These are phyloP conservation scores for Claviceps sp. DNA, from an alignment of 2,329 filamentous ascomycete species.

Conservation along the genomic window DNA sequence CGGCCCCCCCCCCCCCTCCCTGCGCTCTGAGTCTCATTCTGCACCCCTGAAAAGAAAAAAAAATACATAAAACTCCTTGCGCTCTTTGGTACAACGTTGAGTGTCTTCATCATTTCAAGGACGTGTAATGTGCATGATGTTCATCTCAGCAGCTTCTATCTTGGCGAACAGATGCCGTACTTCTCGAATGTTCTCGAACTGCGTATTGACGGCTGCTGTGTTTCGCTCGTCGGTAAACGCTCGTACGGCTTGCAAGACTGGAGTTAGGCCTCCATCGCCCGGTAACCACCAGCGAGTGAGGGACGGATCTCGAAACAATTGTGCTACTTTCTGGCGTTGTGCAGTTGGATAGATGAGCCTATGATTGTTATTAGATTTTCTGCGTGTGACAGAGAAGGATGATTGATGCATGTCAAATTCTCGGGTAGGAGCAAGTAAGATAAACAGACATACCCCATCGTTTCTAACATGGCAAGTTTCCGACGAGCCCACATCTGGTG, in stretches of 20 bases:
- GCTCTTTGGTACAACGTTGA: background rate
- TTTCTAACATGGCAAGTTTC: slow-evolving; percentile 68
- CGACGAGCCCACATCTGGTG: slow-evolving; percentile 68
- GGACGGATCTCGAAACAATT: slow-evolving; percentile 58
- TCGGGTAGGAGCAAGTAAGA: background rate
- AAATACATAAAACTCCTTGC: too few species aligned
- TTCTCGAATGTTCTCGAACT: slow-evolving; percentile 55
- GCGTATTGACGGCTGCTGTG: slow-evolving; percentile 40
- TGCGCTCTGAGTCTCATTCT: background rate
- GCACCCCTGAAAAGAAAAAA: too few species aligned
- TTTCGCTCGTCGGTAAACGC: slow-evolving; percentile 71
- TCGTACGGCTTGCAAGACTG: slow-evolving; percentile 63
- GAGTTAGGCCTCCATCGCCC: slow-evolving; percentile 61
- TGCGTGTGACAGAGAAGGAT: too few species aligned
- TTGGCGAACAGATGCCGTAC: slow-evolving; percentile 62
- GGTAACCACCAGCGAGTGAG: slow-evolving; percentile 83
- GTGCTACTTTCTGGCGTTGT: slow-evolving; percentile 62
- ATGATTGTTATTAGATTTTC: background rate
- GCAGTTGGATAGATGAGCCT: slow-evolving; percentile 75
- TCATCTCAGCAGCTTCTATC: slow-evolving; percentile 23
- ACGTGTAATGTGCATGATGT: background rate
- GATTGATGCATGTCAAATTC: too few species aligned
- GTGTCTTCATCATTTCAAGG: background rate
- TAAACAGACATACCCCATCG: slow-evolving; percentile 53
- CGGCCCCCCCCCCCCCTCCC: too few species aligned